A percentile compares a stretch with the other conserved stretches of the same genome.
phyloP scores from a whole-genome alignment of 352 stramenopile species.

The Pythium utonaiense region DNA sequence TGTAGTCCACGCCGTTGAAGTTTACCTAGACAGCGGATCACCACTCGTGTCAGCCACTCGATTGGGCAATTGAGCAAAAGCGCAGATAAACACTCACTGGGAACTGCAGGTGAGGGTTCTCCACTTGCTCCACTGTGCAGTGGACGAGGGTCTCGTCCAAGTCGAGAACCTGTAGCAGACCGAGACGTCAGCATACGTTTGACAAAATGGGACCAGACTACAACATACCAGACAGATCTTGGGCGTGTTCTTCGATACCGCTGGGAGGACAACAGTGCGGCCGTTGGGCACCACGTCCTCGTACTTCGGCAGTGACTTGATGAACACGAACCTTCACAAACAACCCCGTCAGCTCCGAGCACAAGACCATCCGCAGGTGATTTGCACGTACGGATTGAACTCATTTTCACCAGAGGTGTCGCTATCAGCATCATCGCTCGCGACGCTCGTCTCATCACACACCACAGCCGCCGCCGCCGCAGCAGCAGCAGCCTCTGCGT shows the following conservation, averaged over 20 bases:
- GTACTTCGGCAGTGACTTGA: slow-evolving; percentile 83
- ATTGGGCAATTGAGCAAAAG: neutral
- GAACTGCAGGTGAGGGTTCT: slow-evolving; percentile 94
- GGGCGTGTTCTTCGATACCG: slow-evolving; percentile 44
- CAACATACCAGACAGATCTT: slow-evolving; percentile 65
- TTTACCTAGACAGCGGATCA: slow-evolving; percentile 43
- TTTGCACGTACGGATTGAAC: slow-evolving; percentile 70
- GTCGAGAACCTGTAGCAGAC: slow-evolving; percentile 87
- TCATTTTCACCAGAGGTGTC: slow-evolving; percentile 47
- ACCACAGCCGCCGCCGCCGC: slow-evolving; percentile 13
- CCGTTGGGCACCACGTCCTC: slow-evolving; percentile 58
- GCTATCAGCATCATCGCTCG: slow-evolving; percentile 34
- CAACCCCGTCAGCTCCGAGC: neutral
- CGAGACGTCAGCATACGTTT: neutral
- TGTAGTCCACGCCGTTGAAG: slow-evolving; percentile 95
- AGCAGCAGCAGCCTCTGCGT: slow-evolving; percentile 22
- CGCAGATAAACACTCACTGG: slow-evolving; percentile 53
- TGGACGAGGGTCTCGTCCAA: slow-evolving; percentile 99
- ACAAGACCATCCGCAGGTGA: neutral
- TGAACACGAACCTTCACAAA: slow-evolving; percentile 74
- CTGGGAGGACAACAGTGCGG: slow-evolving; percentile 51
- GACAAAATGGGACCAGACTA: neutral
- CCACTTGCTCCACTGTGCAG: slow-evolving; percentile 95
- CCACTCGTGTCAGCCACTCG: neutral
- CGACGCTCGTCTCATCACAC: slow-evolving; percentile 17